These are phyloP conservation scores for Cystobasidium pallidum DNA, from an alignment of 1,284 basidiomycete genomes.

Conservation along the genomic window DNA sequence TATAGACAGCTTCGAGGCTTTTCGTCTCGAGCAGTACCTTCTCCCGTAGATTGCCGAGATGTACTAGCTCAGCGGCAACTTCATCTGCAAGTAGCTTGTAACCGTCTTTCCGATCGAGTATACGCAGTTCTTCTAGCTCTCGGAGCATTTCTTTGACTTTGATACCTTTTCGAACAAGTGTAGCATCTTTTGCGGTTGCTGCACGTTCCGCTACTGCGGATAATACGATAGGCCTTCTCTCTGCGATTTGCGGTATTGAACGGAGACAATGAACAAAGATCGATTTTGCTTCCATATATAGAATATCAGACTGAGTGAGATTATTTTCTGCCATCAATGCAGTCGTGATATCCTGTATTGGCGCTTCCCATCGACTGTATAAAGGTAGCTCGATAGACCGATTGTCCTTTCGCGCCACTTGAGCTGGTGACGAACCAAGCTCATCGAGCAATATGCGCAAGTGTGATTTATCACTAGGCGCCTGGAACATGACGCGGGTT, in stretches of 20 bases:
- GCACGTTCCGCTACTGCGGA: slow-evolving; percentile 88
- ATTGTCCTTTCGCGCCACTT: slow-evolving; percentile 97
- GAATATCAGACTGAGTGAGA: slow-evolving; percentile 95
- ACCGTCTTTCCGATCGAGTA: slow-evolving; percentile 79
- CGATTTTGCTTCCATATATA: slow-evolving; percentile 99
- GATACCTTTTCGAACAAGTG: slow-evolving; percentile 92
- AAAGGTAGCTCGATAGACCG: slow-evolving; percentile 86
- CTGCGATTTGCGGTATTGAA: slow-evolving; percentile 81
- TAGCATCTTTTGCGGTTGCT: slow-evolving; percentile 94
- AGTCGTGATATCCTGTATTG: slow-evolving; percentile 93
- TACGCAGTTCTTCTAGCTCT: slow-evolving; percentile 87
- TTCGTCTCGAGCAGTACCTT: slow-evolving; percentile 92
- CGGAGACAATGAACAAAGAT: slow-evolving; percentile 98
- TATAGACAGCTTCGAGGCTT: slow-evolving; percentile 92
- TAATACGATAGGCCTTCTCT: slow-evolving; percentile 86
- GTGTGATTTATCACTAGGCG: slow-evolving; percentile 96
- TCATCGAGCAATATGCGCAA: slow-evolving; percentile 94
- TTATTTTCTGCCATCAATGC: slow-evolving; percentile 90
- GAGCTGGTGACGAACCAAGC: slow-evolving; percentile 84
- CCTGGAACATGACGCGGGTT: slow-evolving; percentile 61
- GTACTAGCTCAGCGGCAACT: slow-evolving; percentile 89
- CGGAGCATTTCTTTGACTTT: slow-evolving; percentile 99
- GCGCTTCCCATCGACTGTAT: slow-evolving; percentile 98
- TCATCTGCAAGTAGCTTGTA: slow-evolving; percentile 97
- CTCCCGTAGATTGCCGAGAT: slow-evolving; percentile 93